Evolutionary conservation across 345 rosid genomes (phyloP).

Genomic region (Ceriops tagal): DNA sequence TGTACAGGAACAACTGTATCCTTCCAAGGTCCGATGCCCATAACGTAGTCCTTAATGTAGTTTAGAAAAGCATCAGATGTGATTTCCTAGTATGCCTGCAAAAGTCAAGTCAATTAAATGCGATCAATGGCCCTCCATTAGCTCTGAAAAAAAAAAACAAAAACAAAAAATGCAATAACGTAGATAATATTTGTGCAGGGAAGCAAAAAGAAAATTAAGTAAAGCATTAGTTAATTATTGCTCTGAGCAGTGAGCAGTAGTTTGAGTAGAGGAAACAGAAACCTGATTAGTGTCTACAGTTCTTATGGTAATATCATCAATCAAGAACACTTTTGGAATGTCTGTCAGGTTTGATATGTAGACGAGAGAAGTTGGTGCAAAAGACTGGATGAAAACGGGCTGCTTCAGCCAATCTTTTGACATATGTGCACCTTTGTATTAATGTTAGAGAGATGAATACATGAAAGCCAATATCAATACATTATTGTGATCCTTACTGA

Average conservation of each 20-base stretch:
- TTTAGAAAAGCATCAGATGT: conserved; percentile 73
- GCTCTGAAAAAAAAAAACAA: neutral
- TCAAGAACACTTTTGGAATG: conserved; percentile 76
- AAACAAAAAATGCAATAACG: too few relatives aligned
- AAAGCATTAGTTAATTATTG: too few relatives aligned
- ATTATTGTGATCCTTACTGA: too few relatives aligned
- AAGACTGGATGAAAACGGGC: conserved; percentile 87
- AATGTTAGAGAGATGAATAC: too few relatives aligned
- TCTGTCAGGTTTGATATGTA: conserved; percentile 61
- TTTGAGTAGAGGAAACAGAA: neutral
- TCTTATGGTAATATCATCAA: conserved; percentile 57
- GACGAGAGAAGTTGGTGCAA: conserved; percentile 86
- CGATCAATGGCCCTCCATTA: neutral
- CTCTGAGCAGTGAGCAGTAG: too few relatives aligned
- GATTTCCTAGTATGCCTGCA: conserved; percentile 89
- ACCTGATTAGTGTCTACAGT: conserved; percentile 97
- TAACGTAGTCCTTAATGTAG: conserved; percentile 67
- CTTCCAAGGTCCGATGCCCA: conserved; percentile 98
- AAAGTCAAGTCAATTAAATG: conserved; percentile 4
- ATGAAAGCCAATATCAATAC: too few relatives aligned
- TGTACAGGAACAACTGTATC: conserved; percentile 77
- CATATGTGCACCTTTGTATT: conserved; percentile 70
- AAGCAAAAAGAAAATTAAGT: too few relatives aligned
- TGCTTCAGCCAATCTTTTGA: conserved; percentile 78
- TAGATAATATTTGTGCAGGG: too few relatives aligned